Base-by-base conservation (phyloP, 192 early-diverging fungal genomes). In the Coemansia sp. region DNA sequence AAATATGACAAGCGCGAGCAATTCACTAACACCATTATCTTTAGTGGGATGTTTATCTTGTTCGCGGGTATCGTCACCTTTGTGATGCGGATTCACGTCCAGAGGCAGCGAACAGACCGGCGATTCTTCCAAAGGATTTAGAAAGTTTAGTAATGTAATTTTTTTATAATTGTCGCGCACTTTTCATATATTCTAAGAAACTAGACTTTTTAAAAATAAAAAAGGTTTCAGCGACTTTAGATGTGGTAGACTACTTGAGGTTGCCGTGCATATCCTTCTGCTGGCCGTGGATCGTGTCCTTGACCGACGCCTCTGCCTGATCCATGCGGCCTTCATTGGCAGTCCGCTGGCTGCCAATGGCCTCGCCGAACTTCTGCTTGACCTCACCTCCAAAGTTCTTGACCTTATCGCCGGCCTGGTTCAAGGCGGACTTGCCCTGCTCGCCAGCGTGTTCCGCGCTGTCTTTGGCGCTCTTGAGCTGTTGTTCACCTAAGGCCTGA, bases 1-100 rank as follows among this genome's bases (percentile, higher is more conserved):
- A 78, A 72, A 7, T 78, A 77, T 44, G 80, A 82, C 46, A 63
- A 64, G n/a, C 69, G 69, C 32, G 63, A 64, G 23, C 48, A 69
- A 36, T 78, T 78, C 21, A 77, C 73, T 14, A 83, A 83, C 64
- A 78, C 77, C 0, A 78, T 75, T 37, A 64, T 83, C 1, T 83
- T 83, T 31, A 75, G 73, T 10, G 73, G 37, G 12, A 74, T 77
- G 79, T 77, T 82, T 38, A 71, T 82, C 3, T 50, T 82, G 39
- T 70, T 82, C 42, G 70, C 74, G 12, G 79, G 60, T 1, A 39
- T 81, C 11, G 48, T 65, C 8, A 25, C 64, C 5, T 31, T 76
- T 12, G 42, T 15, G 2, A 37, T 81, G 68, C 70, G 79, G 8
- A 17, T 41, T 14, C 60, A 81, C 6, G 57, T 71, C 17, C 57